Evolutionary conservation across 805 yeast genomes (phyloP).

Genomic region (Suhomyces sp.): DNA sequence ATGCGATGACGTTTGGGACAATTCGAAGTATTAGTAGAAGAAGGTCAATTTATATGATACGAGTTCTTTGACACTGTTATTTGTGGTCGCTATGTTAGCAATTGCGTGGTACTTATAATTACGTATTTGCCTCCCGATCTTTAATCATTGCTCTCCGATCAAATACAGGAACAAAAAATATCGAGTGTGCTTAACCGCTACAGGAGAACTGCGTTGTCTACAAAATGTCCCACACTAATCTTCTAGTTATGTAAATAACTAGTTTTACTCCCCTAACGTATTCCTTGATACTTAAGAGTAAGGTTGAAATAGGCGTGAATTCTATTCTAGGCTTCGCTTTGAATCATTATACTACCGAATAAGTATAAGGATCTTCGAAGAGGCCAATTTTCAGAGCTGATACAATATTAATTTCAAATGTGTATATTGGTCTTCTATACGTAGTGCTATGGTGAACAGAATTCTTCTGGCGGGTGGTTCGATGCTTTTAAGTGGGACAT

Average conservation of each 20-base stretch:
- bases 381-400: slow-evolving; percentile 16
- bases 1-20: not conserved
- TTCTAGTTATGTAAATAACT: slow-evolving; percentile 18
- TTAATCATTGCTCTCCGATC: not conserved
- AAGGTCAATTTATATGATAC: not conserved
- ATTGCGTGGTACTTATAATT: not conserved
- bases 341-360: slow-evolving; percentile 30
- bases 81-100: not conserved
- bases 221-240: slow-evolving; percentile 31
- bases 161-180: not conserved
- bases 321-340: slow-evolving; percentile 32
- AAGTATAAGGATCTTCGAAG: slow-evolving; percentile 32
- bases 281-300: slow-evolving; percentile 6
- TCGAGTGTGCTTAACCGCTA: not conserved
- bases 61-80: not conserved
- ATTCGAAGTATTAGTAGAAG: not conserved
- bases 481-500: not conserved
- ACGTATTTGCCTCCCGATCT: not conserved
- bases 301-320: slow-evolving; percentile 19
- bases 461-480: not conserved
- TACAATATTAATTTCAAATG: not conserved
- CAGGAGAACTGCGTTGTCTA: not conserved
- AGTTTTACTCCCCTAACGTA: slow-evolving; percentile 27
- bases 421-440: not conserved
- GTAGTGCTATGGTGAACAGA: not conserved